phyloP scores from a whole-genome alignment of 371 early-diverging fungal genomes.

The Syncephalastrum monosporum region DNA sequence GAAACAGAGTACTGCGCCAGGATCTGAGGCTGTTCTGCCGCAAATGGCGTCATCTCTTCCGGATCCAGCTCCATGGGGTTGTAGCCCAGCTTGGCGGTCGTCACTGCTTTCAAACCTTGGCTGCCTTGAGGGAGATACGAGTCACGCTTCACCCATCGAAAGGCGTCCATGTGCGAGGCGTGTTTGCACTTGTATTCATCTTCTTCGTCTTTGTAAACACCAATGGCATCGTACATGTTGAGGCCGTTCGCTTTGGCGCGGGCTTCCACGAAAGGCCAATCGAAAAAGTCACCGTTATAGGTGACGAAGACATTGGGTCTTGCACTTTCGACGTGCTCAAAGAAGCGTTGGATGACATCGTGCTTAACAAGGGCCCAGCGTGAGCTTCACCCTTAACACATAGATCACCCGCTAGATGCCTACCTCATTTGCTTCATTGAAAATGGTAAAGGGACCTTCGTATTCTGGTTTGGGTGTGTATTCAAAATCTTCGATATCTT shows the following conservation, averaged over 20 bases:
- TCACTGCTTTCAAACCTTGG: constrained; percentile 97
- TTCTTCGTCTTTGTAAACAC: constrained; percentile 78
- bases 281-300: constrained; percentile 99
- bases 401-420: background rate
- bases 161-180: constrained; percentile 99
- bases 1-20: constrained; percentile 99
- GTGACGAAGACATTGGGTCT: constrained; percentile 96
- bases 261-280: constrained; percentile 98
- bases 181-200: constrained; percentile 88
- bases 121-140: constrained; percentile 98
- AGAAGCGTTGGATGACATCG: constrained; percentile 83
- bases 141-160: constrained; percentile 99
- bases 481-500: constrained; percentile 98
- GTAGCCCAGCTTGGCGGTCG: constrained; percentile 97
- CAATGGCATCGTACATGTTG: constrained; percentile 82
- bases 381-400: background rate
- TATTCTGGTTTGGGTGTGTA: constrained; percentile 98
- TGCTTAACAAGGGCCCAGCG: constrained; percentile 27
- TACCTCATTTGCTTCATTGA: constrained; percentile 94
- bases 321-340: constrained; percentile 87
- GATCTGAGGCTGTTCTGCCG: constrained; percentile 92
- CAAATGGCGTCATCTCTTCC: constrained; percentile 98
- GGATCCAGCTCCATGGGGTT: constrained; percentile 99
- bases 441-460: constrained; percentile 94
- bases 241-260: constrained; percentile 82